Evolutionary conservation across 169 alveolate species (phyloP), one percentile per base, ranked within the genome.

Genomic region (Blepharisma undulans): DNA sequence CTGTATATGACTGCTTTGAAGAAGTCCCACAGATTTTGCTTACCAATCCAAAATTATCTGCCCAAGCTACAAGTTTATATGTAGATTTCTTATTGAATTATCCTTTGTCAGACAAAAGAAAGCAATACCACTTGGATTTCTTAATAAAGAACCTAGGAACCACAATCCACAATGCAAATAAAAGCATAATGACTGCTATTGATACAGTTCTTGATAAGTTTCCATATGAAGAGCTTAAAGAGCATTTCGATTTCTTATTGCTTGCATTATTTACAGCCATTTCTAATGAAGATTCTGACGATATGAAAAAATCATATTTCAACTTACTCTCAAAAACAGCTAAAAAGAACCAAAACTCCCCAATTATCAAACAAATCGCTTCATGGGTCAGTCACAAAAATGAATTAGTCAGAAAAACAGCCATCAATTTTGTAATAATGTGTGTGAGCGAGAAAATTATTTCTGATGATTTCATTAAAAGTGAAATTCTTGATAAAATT

Each of bases 41-140:
- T 0, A n/a, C 18, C 16, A 86, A 32, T 86, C 72, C 91, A 7
- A 32, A 19, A 3, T 25, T 86, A 86, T 19, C 60, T 3, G 30
- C 33, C 27, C 84, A 86, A 48, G 84, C 72, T 29, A 29, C 59
- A 30, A 72, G 25, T 32, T 30, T 86, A 29, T 86, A 86, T 85
- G n/a, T 34, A 25, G 76, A 86, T 14, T 86, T 86, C 84, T 48
- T 86, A 14, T 10, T 86, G 22, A 61, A 27, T 7, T 86, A 86
- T 71, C 91, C 91, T 61, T 22, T 86, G 7, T 86, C 91, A 22
- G 91, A 86, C 30, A 86, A 86, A 86, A 60, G 91, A 19, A 60
- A 33, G 32, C 27, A 86, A 4, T 86, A 25, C 34, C 91, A 86
- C 34, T 48, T 86, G 34, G 91, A 86, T 48, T 86, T 86, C 84